Evolutionary conservation across 2,329 filamentous ascomycete species (phyloP), one percentile per base, ranked within the genome.

Genomic region (Xylariaceae sp.): DNA sequence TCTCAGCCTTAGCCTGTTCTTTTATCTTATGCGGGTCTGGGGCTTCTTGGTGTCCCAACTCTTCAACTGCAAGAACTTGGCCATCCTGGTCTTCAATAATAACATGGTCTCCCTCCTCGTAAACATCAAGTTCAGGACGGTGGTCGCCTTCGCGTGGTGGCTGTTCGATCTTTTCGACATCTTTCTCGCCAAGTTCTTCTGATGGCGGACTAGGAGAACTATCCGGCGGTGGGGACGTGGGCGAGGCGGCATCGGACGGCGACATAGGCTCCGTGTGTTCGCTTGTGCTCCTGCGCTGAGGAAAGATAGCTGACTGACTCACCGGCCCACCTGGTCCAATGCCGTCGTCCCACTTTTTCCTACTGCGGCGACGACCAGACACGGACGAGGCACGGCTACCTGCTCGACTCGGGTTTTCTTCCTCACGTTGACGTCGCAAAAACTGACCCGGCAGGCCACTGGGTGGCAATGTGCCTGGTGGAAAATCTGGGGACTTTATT

Each of bases 31-130:
- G 57, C 7, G 61, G 14, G 21, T 65, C 57, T 12, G 62, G 56
- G 12, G 50, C 29, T 18, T 49, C 40, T 6, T 61, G 56, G 9
- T 65, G 63, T 2, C 51, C 52, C 7, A 72, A 74, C 59, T 77
- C 69, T 61, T 87, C 80, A 0, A 90, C 84, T 18, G 84, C 84
- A 5, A 97, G 71, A 2, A 97, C 93, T 52, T 97, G 93, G 7
- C 93, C 93, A 54, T 96, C 89, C 60, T 87, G 80, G 65, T 96
- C 89, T 73, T 98, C 93, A 53, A 96, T 85, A 6, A 97, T 77
- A 40, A 95, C 82, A 20, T 96, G 74, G 50, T 87, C 72, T 1
- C 93, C 92, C 74, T 97, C 92, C 61, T 93, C 85, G 64, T 89
- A 97, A 0, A 93, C 82, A 59, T 96, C 86, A 9, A 90, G 71